Percentiles rank a stretch among this genome's conserved stretches.
Conservation (phyloP, 352 stramenopile genomes). For the Phytophthora cryptogea region DNA sequence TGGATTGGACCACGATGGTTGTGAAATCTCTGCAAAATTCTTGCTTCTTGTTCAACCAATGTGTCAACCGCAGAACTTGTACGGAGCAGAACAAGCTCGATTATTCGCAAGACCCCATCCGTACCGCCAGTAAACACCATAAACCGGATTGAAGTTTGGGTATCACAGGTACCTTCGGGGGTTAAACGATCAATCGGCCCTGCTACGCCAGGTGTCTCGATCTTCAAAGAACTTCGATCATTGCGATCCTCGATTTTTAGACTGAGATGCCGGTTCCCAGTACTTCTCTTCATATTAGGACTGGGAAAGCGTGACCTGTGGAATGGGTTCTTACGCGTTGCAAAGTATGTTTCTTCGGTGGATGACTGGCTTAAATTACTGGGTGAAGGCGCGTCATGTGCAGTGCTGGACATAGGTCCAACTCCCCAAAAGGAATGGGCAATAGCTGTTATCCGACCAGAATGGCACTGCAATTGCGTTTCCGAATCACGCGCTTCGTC, state of each 20-base stretch:
- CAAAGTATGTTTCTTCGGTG: constrained; percentile 30
- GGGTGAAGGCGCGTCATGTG: neutral
- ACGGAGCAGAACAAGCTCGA: constrained; percentile 50
- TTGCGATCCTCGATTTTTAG: neutral
- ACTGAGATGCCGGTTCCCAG: constrained; percentile 40
- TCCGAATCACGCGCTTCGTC: constrained; percentile 8
- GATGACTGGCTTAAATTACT: constrained; percentile 3
- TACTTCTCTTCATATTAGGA: constrained; percentile 34
- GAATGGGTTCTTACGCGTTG: constrained; percentile 67
- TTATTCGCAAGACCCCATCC: constrained; percentile 61
- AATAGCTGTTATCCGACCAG: constrained; percentile 49
- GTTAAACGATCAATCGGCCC: neutral
- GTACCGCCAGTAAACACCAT: constrained; percentile 73
- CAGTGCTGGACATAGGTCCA: neutral
- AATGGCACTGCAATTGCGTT: constrained; percentile 39
- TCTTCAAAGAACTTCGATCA: constrained; percentile 4
- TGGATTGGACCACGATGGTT: constrained; percentile 67
- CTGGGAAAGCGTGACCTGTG: constrained; percentile 54
- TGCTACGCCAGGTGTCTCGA: constrained; percentile 1
- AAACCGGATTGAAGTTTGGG: constrained; percentile 47
- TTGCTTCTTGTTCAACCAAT: constrained; percentile 45
- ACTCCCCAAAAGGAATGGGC: constrained; percentile 49
- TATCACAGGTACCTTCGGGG: neutral
- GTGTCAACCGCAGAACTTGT: constrained; percentile 11
- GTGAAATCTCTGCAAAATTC: constrained; percentile 54